Conservation (phyloP, 129 eudicot species). For the Artemisia tridentata region DNA sequence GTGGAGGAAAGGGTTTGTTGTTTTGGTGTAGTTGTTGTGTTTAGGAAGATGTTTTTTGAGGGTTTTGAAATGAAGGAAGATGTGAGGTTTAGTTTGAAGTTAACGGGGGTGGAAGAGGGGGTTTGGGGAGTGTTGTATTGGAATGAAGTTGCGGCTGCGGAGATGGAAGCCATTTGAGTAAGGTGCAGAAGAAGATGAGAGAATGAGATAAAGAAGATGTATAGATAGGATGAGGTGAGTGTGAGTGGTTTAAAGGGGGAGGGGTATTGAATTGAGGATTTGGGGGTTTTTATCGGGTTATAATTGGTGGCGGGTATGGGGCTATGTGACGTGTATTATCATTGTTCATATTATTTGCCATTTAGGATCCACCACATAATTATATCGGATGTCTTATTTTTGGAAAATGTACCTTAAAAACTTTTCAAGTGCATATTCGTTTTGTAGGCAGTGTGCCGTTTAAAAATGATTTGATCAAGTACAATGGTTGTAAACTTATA, state of each 20-base stretch:
- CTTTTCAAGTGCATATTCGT: no score
- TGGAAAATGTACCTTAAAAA: no score
- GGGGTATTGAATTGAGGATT: background rate
- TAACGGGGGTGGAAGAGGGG: background rate
- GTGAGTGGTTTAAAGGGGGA: background rate
- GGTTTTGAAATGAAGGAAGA: conserved; percentile 26
- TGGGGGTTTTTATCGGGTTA: conserved; percentile 27
- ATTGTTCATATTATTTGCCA: conserved; percentile 26
- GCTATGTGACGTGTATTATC: conserved; percentile 30
- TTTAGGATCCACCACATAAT: conserved; percentile 15
- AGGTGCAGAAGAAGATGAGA: conserved; percentile 25
- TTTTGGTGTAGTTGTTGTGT: conserved; percentile 50
- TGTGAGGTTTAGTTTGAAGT: background rate
- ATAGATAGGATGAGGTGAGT: conserved; percentile 6
- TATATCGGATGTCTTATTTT: background rate
- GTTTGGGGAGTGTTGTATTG: conserved; percentile 26
- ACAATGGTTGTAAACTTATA: no score
- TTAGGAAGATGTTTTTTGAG: conserved; percentile 36
- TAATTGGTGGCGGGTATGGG: conserved; percentile 19
- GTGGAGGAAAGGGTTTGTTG: conserved; percentile 38
- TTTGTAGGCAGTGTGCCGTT: no score
- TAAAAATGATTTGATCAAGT: no score
- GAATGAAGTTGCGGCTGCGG: conserved; percentile 39
- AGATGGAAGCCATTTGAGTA: conserved; percentile 34
- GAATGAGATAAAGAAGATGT: background rate